Evolutionary conservation across 306 rosid genomes (phyloP).

Genomic region (Ormosia semicastrata): DNA sequence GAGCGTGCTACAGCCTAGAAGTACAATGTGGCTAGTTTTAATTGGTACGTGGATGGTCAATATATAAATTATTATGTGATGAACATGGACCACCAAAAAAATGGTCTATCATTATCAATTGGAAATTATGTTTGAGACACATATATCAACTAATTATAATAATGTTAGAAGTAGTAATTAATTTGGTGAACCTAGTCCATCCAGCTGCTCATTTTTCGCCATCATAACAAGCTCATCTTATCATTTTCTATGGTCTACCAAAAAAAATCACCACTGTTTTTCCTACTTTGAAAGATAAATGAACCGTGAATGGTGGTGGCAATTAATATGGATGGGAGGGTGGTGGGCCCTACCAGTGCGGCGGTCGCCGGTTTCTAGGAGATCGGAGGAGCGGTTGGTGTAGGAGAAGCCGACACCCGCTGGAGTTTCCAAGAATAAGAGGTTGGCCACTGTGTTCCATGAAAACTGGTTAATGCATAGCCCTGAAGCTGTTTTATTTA

Average conservation of each 20-base stretch:
- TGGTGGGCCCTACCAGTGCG: slow-evolving; percentile 65
- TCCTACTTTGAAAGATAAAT: neutral
- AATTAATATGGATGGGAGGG: neutral
- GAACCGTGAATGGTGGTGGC: slow-evolving; percentile 3
- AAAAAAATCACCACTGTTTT: slow-evolving; percentile 13
- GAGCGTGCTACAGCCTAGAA: neutral
- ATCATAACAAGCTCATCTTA: slow-evolving; percentile 21
- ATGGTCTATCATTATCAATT: slow-evolving; percentile 26
- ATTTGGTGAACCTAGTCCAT: slow-evolving; percentile 21
- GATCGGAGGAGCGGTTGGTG: slow-evolving; percentile 75
- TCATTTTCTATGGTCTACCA: slow-evolving; percentile 42
- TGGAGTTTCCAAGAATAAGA: slow-evolving; percentile 82
- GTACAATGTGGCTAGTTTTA: slow-evolving; percentile 31
- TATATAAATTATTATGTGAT: slow-evolving; percentile 11
- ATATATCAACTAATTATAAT: neutral
- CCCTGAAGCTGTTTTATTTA: slow-evolving; percentile 75
- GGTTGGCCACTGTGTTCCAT: slow-evolving; percentile 86
- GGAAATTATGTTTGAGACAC: slow-evolving; percentile 23
- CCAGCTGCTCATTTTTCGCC: neutral
- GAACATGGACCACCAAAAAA: slow-evolving; percentile 30
- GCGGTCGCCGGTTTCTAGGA: slow-evolving; percentile 73
- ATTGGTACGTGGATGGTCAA: slow-evolving; percentile 25
- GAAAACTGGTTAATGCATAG: slow-evolving; percentile 75
- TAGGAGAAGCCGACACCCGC: slow-evolving; percentile 98
- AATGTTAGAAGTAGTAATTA: neutral